These are phyloP conservation scores for Solanum infundibuliforme DNA, from an alignment of 257 asterid species.

Conservation along the genomic window DNA sequence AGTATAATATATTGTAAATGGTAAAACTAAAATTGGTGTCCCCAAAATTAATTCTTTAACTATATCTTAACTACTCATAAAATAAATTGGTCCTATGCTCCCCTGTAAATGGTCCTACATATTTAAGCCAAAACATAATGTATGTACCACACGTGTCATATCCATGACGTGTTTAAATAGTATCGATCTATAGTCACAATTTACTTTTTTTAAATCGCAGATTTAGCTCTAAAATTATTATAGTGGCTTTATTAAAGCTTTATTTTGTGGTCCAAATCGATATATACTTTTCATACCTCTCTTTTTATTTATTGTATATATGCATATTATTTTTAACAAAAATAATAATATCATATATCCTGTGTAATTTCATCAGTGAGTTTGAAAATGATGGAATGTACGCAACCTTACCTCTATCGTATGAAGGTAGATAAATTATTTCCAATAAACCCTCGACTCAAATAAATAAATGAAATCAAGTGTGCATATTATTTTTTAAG, in stretches of 20 bases:
- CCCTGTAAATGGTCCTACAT: not conserved
- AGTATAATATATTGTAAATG: not conserved
- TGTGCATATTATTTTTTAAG: not conserved
- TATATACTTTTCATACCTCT: not conserved
- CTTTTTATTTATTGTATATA: not conserved
- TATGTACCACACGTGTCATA: not conserved
- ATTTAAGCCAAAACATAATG: not conserved
- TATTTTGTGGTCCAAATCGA: not conserved
- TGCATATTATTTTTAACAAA: not conserved
- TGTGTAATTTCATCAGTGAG: not conserved
- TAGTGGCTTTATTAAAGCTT: not conserved
- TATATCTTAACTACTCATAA: not conserved
- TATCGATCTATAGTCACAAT: not conserved
- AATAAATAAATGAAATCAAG: not conserved
- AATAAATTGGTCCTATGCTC: not conserved
- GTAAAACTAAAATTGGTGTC: not conserved
- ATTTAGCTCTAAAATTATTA: not conserved
- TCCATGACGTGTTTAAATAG: not conserved
- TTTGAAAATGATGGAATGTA: not conserved
- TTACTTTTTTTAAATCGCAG: not conserved
- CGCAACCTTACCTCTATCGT: fast-evolving
- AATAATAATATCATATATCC: not conserved
- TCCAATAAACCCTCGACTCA: not conserved
- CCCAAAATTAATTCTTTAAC: not conserved
- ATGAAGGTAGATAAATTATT: not conserved